A percentile compares a stretch with the other conserved stretches of the same genome.
Evolutionary conservation across 306 rosid species (phyloP).

Genomic region (Senna tora): DNA sequence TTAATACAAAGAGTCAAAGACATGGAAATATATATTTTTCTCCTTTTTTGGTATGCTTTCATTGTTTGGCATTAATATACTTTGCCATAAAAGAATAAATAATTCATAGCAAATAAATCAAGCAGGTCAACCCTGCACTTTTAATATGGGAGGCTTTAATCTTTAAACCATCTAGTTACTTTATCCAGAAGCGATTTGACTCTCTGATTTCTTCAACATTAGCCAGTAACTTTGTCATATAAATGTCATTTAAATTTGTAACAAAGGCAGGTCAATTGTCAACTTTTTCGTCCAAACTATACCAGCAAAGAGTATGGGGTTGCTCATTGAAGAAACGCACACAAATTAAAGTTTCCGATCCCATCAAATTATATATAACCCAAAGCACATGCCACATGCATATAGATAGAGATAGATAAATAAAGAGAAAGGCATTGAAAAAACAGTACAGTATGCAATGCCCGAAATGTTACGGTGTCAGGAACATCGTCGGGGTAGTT

Average conservation of each 20-base stretch:
- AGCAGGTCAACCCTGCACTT: neutral
- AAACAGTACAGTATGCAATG: neutral
- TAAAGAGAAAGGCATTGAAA: neutral
- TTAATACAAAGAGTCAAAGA: no score
- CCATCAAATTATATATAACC: neutral
- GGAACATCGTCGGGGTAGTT: conserved; percentile 2
- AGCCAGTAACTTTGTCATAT: neutral
- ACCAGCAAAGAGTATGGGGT: no score
- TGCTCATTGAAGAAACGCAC: neutral
- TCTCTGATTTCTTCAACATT: neutral
- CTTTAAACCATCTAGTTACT: neutral
- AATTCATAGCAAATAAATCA: neutral
- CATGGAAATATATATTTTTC: no score
- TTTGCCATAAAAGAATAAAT: no score
- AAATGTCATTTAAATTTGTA: neutral
- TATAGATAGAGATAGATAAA: neutral
- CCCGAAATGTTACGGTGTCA: conserved; percentile 1
- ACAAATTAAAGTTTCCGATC: neutral
- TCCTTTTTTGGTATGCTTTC: no score
- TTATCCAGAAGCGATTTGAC: neutral
- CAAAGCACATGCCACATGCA: conserved; percentile 21
- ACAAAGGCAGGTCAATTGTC: neutral
- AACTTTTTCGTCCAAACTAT: neutral
- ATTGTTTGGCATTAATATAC: neutral
- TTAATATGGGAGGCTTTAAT: neutral